Base-by-base conservation (phyloP, 2,329 filamentous ascomycete genomes). In the Claviceps maximensis region DNA sequence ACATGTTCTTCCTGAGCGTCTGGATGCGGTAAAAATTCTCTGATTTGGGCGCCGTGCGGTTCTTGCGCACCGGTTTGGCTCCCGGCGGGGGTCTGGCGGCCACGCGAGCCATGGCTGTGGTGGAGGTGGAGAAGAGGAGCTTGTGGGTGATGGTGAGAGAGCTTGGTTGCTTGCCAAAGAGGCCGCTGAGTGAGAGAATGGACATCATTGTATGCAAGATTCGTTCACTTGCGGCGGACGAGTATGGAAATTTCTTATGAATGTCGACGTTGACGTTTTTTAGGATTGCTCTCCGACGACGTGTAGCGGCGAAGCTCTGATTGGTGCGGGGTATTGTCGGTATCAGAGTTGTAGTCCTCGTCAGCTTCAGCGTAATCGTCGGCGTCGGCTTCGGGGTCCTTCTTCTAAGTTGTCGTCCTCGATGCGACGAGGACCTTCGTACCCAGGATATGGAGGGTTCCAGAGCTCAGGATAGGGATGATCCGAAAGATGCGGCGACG, bases 1-100 rank as follows among this genome's bases (percentile, higher is more conserved):
- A 74, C 66, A 76, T 74, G 57, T 75, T 73, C 50, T 69, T 62
- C 54, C 69, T 71, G 54, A 77, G 67, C 54, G 70, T 72, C 49
- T 64, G 58, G 61, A 77, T 70, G 57, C 72, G 70, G n/a, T 60
- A 58, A 60, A 68, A 71, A 55, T 69, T 69, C 49, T 68, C 69
- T 27, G 65, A 70, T 57, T 67, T 68, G 42, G 57, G 51, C 19
- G 55, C 57, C 42, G 58, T 52, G 53, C 66, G 63, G 55, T 61
- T 65, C 49, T 57, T 61, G 59, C 47, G 60, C 59, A 56, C 54
- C 23, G 60, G 55, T 49, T 65, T 64, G 57, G 44, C 40, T 17
- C 61, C 58, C 46, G 59, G 47, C 1, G 58, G 58, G 23, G 61
- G 57, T 47, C 63, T 63, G 42, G 61, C 56, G 19, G 63, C 53